Evolutionary conservation across 768 basidiomycete species (phyloP).

Genomic region (Russula compacta): DNA sequence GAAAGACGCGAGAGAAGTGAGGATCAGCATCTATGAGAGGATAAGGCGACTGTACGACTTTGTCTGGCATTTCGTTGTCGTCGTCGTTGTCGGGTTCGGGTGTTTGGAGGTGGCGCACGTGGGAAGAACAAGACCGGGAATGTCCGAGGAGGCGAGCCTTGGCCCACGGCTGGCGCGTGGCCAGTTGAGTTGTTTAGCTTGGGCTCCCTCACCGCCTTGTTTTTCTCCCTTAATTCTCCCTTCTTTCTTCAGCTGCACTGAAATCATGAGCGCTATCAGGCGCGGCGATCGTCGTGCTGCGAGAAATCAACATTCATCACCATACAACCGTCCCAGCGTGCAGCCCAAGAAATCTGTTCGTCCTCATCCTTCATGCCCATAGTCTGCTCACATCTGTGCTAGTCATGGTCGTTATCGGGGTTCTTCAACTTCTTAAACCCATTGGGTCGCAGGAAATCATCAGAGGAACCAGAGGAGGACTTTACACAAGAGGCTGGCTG

Average conservation of each 20-base stretch:
- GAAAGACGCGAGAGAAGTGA: conserved; percentile 74
- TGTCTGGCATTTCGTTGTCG: conserved; percentile 38
- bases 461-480: conserved; percentile 15
- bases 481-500: conserved; percentile 2
- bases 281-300: conserved; percentile 26
- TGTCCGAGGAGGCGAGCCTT: neutral
- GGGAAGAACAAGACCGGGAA: conserved; percentile 9
- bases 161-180: neutral
- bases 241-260: neutral
- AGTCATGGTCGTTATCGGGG: conserved; percentile 41
- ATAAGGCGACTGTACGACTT: conserved; percentile 55
- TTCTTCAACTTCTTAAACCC: conserved; percentile 47
- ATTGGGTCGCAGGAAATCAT: conserved; percentile 25
- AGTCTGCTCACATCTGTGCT: conserved; percentile 25
- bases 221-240: neutral
- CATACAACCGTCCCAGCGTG: conserved; percentile 41
- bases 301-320: conserved; percentile 32
- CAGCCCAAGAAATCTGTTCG: conserved; percentile 42
- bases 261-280: conserved; percentile 50
- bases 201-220: neutral
- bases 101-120: conserved; percentile 4
- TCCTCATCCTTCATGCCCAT: conserved; percentile 11
- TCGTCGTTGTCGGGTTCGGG: neutral
- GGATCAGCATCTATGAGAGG: conserved; percentile 95
- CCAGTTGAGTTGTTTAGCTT: neutral